These are phyloP conservation scores for Aspergillus alliaceus DNA, from an alignment of 2,329 filamentous ascomycete genomes.

Conservation along the genomic window DNA sequence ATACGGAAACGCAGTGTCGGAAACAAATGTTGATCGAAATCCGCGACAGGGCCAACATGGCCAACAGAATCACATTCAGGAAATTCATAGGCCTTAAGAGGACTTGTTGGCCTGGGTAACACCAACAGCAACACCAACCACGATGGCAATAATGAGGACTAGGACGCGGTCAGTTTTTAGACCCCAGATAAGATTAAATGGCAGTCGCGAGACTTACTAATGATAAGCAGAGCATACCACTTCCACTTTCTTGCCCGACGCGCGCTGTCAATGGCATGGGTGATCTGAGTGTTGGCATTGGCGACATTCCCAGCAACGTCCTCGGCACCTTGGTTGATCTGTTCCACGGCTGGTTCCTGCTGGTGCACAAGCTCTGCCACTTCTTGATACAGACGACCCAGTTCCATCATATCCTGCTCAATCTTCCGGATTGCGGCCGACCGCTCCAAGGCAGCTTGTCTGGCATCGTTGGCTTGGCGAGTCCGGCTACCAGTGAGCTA, in stretches of 20 bases:
- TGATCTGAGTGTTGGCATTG: slow-evolving; percentile 82
- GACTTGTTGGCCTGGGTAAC: slow-evolving; percentile 38
- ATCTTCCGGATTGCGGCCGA: slow-evolving; percentile 90
- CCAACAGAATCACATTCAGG: not conserved
- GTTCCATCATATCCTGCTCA: slow-evolving; percentile 82
- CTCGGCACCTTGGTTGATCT: slow-evolving; percentile 85
- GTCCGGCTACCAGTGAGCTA: slow-evolving; percentile 50
- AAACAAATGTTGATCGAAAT: not conserved
- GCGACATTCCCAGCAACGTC: slow-evolving; percentile 81
- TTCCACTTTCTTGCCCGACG: slow-evolving; percentile 84
- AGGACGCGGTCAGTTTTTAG: slow-evolving; percentile 4
- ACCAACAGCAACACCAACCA: slow-evolving; percentile 52
- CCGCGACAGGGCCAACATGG: not conserved
- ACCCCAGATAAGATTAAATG: too few species aligned
- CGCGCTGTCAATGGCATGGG: slow-evolving; percentile 77
- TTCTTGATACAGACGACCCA: slow-evolving; percentile 85
- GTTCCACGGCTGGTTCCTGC: slow-evolving; percentile 76
- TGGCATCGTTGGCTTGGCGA: slow-evolving; percentile 76
- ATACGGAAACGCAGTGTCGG: not conserved
- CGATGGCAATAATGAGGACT: slow-evolving; percentile 57
- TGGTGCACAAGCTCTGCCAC: slow-evolving; percentile 82
- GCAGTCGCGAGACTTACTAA: slow-evolving; percentile 48
- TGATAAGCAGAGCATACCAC: slow-evolving; percentile 88
- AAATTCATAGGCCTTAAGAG: slow-evolving; percentile 2
- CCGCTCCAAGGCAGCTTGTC: slow-evolving; percentile 74